phyloP scores from a whole-genome alignment of 2,329 filamentous ascomycete species.

The Diaporthe humulicola region DNA sequence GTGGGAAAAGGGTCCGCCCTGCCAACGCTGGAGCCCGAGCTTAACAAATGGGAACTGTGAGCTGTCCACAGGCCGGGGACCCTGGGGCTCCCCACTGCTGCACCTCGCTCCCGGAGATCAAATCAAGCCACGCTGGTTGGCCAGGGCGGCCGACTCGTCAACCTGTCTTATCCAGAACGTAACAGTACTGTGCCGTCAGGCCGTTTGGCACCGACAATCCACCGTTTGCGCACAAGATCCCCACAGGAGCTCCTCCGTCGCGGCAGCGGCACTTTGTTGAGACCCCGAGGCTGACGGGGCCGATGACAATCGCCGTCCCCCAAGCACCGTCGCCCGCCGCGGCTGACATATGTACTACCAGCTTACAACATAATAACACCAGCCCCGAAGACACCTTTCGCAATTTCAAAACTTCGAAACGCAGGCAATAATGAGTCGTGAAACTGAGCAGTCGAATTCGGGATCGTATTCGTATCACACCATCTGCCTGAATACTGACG shows the following conservation, averaged over 20 bases:
- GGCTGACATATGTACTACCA: not conserved
- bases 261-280: constrained; percentile 24
- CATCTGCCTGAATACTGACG: not conserved
- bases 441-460: not conserved
- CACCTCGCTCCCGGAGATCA: constrained; percentile 24
- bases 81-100: constrained; percentile 21
- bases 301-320: constrained; percentile 26
- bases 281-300: constrained; percentile 28
- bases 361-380: not conserved
- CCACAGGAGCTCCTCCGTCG: constrained; percentile 33
- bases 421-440: not conserved
- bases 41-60: constrained; percentile 30
- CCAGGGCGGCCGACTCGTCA: not conserved
- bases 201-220: constrained; percentile 12
- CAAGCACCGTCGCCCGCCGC: not conserved
- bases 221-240: constrained; percentile 26
- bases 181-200: too few relatives aligned
- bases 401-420: not conserved
- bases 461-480: constrained; percentile 10
- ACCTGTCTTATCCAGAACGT: constrained; percentile 31
- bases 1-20: not conserved
- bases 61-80: constrained; percentile 13
- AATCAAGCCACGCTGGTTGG: constrained; percentile 38
- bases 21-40: constrained; percentile 11
- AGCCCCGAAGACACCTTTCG: not conserved